Base-by-base conservation (phyloP, 768 basidiomycete species). In the Cubamyces lactineus region DNA sequence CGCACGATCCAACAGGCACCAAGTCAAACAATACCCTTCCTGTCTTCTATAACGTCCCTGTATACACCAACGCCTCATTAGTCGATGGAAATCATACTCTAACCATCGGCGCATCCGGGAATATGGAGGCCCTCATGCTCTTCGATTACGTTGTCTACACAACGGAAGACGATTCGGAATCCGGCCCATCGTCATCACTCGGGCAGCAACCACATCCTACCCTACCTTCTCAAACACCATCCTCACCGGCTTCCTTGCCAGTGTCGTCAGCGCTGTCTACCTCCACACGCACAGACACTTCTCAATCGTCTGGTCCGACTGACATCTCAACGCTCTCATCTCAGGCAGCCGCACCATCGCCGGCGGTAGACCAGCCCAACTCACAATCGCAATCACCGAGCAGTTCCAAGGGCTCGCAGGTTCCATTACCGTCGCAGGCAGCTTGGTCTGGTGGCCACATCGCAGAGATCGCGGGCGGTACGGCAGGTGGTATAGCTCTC, bases 11-110 rank as follows among this genome's bases (percentile, higher is more conserved):
- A 17, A 28, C 8, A 19, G 40, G 23, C 23, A 15, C 34, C 19
- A 13, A 8, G 15, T 19, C n/a, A n/a, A 7, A 16, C 5, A 34
- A 34, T 11, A 34, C 5, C 9, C 34, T 9, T 34, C 34, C 34
- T 34, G 11, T 34, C 5, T 34, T 34, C 21, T 61, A 61, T 39
- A 55, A 55, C 12, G 53, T 49, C n/a, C 39, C 47, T 15, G 53
- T 61, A 13, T 61, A 41, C 53, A 42, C 38, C 19, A 55, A 48
- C 17, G 19, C 16, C 2, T 34, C 43, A 13, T 34, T 56, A 39
- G 21, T 23, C 5, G 3, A 48, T 28, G 40, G 30, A 3, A 16
- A 19, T 7, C 60, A 61, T 21, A 50, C 39, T 3, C 53, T 61
- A 2, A 17, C 5, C 38, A 52, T 52, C 3, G 21, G 38, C 30